These are phyloP conservation scores for Heliosperma pusillum DNA, from an alignment of 148 eudicot genomes.

Conservation along the genomic window DNA sequence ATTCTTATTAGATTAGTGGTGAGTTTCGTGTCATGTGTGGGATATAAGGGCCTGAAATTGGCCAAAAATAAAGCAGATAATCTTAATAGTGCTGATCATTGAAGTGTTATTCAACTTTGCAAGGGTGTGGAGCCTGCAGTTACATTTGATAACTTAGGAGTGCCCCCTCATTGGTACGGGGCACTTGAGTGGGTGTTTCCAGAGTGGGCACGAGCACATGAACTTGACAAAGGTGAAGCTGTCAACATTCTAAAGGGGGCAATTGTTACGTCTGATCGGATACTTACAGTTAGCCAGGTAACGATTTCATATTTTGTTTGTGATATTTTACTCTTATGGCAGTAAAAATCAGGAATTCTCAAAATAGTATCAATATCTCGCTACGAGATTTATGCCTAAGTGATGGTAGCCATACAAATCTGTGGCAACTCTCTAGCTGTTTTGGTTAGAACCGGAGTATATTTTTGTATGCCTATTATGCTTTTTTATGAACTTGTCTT, in stretches of 20 bases:
- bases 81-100: slow-evolving; percentile 8
- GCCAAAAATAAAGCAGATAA: neutral
- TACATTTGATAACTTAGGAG: slow-evolving; percentile 75
- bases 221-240: slow-evolving; percentile 94
- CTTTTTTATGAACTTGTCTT: neutral
- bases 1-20: neutral
- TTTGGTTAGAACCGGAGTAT: neutral
- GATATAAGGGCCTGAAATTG: neutral
- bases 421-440: neutral
- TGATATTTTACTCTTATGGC: neutral
- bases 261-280: slow-evolving; percentile 83
- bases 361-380: neutral
- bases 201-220: slow-evolving; percentile 96
- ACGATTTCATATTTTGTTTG: neutral
- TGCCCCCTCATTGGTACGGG: slow-evolving; percentile 88
- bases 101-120: slow-evolving; percentile 15
- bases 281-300: slow-evolving; percentile 96
- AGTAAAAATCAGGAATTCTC: neutral
- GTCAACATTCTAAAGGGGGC: slow-evolving; percentile 93
- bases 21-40: neutral
- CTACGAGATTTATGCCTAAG: neutral
- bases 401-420: neutral
- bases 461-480: neutral
- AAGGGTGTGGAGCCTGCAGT: slow-evolving; percentile 97
- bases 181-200: slow-evolving; percentile 94